These are phyloP conservation scores for Cylindrotheca fusiformis DNA, from an alignment of 108 stramenopile genomes.

Conservation along the genomic window DNA sequence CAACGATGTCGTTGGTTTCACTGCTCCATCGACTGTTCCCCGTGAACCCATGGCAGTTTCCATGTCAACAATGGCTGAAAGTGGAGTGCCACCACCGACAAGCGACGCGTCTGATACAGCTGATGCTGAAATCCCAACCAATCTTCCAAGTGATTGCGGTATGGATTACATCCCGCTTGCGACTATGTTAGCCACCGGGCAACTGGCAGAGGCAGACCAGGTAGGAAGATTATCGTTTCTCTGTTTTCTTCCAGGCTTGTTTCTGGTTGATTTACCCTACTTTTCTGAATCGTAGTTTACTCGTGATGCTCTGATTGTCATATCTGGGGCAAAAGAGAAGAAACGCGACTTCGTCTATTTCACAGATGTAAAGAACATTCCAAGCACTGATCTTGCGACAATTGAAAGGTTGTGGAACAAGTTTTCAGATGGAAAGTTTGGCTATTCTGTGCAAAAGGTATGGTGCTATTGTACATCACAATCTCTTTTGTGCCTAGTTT, in stretches of 20 bases:
- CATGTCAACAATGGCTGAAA: constrained; percentile 46
- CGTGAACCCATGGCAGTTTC: neutral
- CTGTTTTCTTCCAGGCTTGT: neutral
- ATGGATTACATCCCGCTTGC: constrained; percentile 93
- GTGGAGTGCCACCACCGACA: constrained; percentile 50
- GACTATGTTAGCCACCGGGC: constrained; percentile 87
- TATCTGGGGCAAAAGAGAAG: constrained; percentile 84
- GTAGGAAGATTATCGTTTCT: constrained; percentile 32
- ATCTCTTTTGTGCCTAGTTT: neutral
- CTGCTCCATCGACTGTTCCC: neutral
- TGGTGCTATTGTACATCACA: constrained; percentile 9
- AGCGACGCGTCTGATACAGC: constrained; percentile 29
- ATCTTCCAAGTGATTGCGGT: constrained; percentile 80
- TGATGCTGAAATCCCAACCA: constrained; percentile 81
- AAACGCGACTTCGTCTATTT: constrained; percentile 96
- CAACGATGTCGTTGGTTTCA: neutral
- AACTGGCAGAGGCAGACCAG: constrained; percentile 89
- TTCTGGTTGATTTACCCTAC: constrained; percentile 9
- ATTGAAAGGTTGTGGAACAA: constrained; percentile 94
- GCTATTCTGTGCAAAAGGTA: constrained; percentile 92
- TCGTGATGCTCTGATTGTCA: constrained; percentile 89
- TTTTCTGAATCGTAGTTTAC: constrained; percentile 71
- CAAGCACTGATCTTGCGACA: constrained; percentile 88
- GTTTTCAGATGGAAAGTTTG: constrained; percentile 94
- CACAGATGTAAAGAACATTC: constrained; percentile 94